Percentiles rank a stretch among this genome's conserved stretches.
phyloP scores from a whole-genome alignment of 176 grass and related monocot genomes.

The Raddia guianensis region DNA sequence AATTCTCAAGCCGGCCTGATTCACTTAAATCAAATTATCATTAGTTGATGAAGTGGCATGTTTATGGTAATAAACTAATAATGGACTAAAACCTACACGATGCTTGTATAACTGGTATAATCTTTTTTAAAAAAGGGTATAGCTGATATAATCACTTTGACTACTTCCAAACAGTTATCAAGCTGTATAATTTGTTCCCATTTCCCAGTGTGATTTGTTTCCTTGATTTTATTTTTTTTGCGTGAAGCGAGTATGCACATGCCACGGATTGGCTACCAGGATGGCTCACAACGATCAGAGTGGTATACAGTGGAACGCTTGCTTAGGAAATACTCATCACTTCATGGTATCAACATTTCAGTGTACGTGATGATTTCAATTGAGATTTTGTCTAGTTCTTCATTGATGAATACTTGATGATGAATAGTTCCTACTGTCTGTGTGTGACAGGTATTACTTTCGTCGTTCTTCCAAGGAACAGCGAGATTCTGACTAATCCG shows the following conservation, averaged over 20 bases:
- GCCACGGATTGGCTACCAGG: conserved; percentile 87
- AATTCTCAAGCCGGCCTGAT: not conserved
- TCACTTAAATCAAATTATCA: not conserved
- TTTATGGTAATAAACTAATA: not conserved
- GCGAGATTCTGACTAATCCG: conserved; percentile 4
- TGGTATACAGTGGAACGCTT: conserved; percentile 95
- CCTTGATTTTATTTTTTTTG: conserved; percentile 36
- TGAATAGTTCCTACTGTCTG: conserved; percentile 31
- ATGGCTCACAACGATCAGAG: conserved; percentile 75
- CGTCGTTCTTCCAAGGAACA: conserved; percentile 42
- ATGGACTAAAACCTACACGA: conserved; percentile 4
- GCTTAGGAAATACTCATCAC: conserved; percentile 80
- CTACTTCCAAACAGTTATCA: conserved; percentile 14
- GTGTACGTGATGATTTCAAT: conserved; percentile 59
- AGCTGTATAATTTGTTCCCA: not conserved
- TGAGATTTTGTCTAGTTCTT: conserved; percentile 21
- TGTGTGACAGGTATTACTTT: conserved; percentile 65
- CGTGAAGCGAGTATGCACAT: conserved; percentile 82
- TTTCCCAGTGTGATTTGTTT: conserved; percentile 6
- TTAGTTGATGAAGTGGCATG: conserved; percentile 1
- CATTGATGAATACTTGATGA: conserved; percentile 12
- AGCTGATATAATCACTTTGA: not conserved
- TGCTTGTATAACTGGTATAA: conserved; percentile 6
- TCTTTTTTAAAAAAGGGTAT: not conserved
- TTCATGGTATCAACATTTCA: conserved; percentile 73